Conservation (phyloP, 2,329 filamentous ascomycete species). For the Lasiodiplodia sp. region DNA sequence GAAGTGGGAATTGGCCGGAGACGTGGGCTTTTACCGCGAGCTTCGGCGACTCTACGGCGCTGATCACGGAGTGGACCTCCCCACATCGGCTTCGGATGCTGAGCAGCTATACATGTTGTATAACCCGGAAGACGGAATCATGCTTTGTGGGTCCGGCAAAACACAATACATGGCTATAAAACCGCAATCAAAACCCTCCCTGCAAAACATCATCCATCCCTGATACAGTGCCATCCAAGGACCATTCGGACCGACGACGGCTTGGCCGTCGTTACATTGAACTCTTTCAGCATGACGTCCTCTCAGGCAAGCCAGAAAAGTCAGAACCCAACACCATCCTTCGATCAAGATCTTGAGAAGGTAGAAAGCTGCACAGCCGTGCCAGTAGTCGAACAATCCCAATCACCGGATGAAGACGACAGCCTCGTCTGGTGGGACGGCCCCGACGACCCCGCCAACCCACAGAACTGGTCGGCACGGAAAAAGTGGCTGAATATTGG, state of each 20-base stretch:
- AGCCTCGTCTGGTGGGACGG: slow-evolving; percentile 22
- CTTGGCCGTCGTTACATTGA: not conserved
- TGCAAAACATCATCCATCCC: not conserved
- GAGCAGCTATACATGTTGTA: not conserved
- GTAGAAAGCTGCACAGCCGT: not conserved
- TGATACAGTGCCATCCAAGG: not conserved
- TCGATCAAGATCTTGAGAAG: not conserved
- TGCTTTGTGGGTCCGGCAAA: not conserved
- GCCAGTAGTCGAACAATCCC: not conserved
- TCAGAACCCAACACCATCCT: not conserved
- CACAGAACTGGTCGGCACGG: slow-evolving; percentile 36
- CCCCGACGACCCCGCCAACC: slow-evolving; percentile 37
- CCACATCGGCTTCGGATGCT: not conserved
- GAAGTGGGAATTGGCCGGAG: not conserved
- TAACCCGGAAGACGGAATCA: not conserved
- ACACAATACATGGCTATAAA: not conserved
- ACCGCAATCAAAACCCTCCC: not conserved
- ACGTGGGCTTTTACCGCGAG: not conserved
- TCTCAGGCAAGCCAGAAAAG: not conserved
- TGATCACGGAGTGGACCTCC: not conserved
- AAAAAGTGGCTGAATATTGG: slow-evolving; percentile 43
- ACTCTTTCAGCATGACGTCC: not conserved
- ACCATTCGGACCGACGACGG: not conserved
- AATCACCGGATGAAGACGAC: not conserved
- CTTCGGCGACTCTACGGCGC: not conserved